Evolutionary conservation across 306 rosid genomes (phyloP).

Genomic region (Acmispon strigosus): DNA sequence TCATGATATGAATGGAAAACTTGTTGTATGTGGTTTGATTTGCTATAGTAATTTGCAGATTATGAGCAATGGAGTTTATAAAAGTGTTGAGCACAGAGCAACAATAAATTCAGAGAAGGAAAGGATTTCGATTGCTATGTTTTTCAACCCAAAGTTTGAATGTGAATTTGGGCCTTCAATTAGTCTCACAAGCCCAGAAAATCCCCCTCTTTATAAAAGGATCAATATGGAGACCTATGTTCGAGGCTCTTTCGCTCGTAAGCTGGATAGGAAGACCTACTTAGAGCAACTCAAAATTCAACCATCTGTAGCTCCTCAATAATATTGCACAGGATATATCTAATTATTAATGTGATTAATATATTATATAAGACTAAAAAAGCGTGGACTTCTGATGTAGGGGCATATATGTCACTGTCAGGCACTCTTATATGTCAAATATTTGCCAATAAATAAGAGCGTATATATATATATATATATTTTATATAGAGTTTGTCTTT

Average conservation of each 20-base stretch:
- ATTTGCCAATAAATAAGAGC: background rate
- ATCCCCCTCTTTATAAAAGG: conserved; percentile 35
- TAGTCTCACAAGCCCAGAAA: conserved; percentile 26
- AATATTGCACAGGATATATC: too few relatives aligned
- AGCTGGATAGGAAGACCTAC: conserved; percentile 40
- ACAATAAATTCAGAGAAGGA: conserved; percentile 49
- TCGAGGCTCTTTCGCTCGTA: conserved; percentile 30
- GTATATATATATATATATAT: background rate
- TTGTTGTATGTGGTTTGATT: too few relatives aligned
- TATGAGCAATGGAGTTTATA: conserved; percentile 56
- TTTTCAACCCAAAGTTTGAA: conserved; percentile 42
- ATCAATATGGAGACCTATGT: conserved; percentile 32
- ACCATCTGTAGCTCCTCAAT: too few relatives aligned
- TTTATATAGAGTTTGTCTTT: too few relatives aligned
- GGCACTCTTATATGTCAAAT: background rate
- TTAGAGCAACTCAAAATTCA: conserved; percentile 35
- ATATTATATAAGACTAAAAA: too few relatives aligned
- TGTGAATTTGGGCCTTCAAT: conserved; percentile 39
- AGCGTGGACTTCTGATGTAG: too few relatives aligned
- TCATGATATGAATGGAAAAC: too few relatives aligned
- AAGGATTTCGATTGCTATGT: conserved; percentile 50
- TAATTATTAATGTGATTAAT: too few relatives aligned
- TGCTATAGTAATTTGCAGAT: too few relatives aligned
- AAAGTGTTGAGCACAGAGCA: conserved; percentile 61
- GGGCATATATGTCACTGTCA: too few relatives aligned